These are phyloP conservation scores for Globisporangium ultimum DNA, from an alignment of 352 stramenopile species.

Conservation along the genomic window DNA sequence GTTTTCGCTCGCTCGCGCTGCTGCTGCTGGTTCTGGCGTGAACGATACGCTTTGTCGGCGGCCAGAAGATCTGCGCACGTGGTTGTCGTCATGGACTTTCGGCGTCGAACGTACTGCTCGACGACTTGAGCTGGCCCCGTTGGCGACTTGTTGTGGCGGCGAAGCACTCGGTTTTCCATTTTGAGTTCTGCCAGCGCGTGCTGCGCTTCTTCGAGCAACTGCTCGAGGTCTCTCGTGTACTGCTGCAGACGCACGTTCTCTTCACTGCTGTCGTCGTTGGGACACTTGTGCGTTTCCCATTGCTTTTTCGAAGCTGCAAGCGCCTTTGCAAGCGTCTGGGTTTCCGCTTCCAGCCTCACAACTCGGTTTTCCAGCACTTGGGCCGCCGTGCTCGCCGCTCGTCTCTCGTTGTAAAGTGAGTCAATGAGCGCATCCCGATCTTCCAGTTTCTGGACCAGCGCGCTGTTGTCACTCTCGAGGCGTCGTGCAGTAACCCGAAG, in stretches of 20 bases:
- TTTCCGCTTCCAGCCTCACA: slow-evolving; percentile 10
- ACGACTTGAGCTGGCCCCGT: background rate
- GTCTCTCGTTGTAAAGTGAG: slow-evolving; percentile 6
- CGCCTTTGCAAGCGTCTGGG: slow-evolving; percentile 7
- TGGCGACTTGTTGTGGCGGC: slow-evolving; percentile 6
- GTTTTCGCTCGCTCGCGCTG: background rate
- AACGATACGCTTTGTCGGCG: slow-evolving; percentile 1
- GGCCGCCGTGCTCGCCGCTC: slow-evolving; percentile 1
- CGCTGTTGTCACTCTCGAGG: slow-evolving; percentile 18
- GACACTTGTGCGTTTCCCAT: background rate
- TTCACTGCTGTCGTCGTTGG: slow-evolving; percentile 1
- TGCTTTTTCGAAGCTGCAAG: slow-evolving; percentile 1
- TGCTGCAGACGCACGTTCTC: slow-evolving; percentile 8
- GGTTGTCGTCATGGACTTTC: slow-evolving; percentile 4
- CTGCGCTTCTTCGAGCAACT: slow-evolving; percentile 37
- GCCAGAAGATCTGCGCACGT: slow-evolving; percentile 13
- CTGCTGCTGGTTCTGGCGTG: background rate
- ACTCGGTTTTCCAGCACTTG: slow-evolving; percentile 17
- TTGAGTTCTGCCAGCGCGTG: slow-evolving; percentile 26
- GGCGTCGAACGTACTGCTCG: background rate
- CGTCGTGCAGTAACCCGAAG: slow-evolving; percentile 8
- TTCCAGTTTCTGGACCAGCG: slow-evolving; percentile 13
- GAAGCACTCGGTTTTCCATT: slow-evolving; percentile 34
- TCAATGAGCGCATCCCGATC: background rate
- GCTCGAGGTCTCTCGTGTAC: slow-evolving; percentile 11